Base-by-base conservation (phyloP, 2,329 filamentous ascomycete genomes). In the Purpureocillium takamizusanense region DNA sequence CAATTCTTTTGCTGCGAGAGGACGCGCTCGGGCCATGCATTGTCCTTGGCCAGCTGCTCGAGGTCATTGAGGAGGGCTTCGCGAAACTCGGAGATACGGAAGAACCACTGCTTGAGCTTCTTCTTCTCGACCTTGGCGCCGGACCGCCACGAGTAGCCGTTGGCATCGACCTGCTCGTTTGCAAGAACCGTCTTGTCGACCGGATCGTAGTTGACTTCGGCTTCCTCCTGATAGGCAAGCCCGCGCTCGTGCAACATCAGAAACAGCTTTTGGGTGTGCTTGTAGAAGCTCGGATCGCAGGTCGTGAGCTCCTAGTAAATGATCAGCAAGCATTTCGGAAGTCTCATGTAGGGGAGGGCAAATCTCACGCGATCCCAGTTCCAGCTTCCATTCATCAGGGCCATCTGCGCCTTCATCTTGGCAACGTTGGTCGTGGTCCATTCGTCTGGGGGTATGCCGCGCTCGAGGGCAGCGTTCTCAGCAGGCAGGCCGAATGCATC, bases 401-500 rank as follows among this genome's bases (percentile, higher is more conserved):
- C 70, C 45, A 95, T 63, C 63, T 94, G 87, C 46, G 76, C 69
- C 67, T 88, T 94, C 88, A 95, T 94, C 51, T 76, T 81, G 30
- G 69, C 68, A 50, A 95, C 94, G 53, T 95, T 95, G 49, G 70
- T 67, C 52, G 70, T 72, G 1, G 88, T 95, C 88, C 88, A 95
- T 7, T 68, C 69, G 7, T 75, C 81, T 2, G 88, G 87, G 52
- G 85, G 76, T 43, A 90, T 72, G 11, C 86, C 85, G 44, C 83
- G 70, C 61, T 94, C 86, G 41, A 94, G 83, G 8, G 88, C 88
- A 14, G 88, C 88, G 63, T 95, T 95, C 60, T 95, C 88, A 32
- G 88, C 88, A 10, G 88, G 88, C 40, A 95, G 66, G 2, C 88
- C 88, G 62, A 95, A 94, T 5, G 86, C 85, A 67, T 95, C 88